These are phyloP conservation scores for Fusarium sterilihyphosum DNA, from an alignment of 2,329 filamentous ascomycete species.

Conservation along the genomic window DNA sequence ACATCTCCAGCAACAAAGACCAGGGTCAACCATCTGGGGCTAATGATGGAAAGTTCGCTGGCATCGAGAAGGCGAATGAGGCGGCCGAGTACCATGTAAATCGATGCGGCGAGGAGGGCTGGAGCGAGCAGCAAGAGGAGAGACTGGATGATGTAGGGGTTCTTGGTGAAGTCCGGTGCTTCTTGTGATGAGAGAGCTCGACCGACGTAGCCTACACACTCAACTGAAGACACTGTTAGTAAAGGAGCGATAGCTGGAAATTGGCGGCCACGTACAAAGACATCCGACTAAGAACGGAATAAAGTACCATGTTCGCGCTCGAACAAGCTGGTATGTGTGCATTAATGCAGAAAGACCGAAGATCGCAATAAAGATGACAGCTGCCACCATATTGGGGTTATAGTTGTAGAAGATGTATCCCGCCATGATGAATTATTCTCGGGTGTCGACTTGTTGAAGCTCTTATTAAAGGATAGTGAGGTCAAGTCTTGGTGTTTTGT, in stretches of 20 bases:
- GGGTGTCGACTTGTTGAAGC: background rate
- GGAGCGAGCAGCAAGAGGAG: constrained; percentile 52
- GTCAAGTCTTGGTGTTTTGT: background rate
- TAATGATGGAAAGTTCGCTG: constrained; percentile 53
- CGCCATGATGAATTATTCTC: constrained; percentile 22
- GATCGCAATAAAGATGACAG: constrained; percentile 54
- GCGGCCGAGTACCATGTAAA: constrained; percentile 59
- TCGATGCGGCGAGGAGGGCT: constrained; percentile 55
- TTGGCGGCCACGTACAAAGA: constrained; percentile 51
- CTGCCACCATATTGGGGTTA: constrained; percentile 55
- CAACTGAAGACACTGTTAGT: constrained; percentile 32
- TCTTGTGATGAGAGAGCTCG: constrained; percentile 57
- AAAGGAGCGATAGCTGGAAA: too few relatives aligned
- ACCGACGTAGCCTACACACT: constrained; percentile 55
- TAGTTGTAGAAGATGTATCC: constrained; percentile 56
- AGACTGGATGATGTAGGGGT: constrained; percentile 53
- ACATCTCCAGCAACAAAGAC: constrained; percentile 62
- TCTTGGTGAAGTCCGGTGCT: constrained; percentile 49
- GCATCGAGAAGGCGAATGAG: constrained; percentile 53
- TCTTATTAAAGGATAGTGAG: background rate
- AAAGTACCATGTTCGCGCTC: constrained; percentile 61
- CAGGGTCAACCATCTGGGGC: constrained; percentile 57
- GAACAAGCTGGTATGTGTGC: constrained; percentile 53
- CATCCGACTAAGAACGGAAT: constrained; percentile 64
- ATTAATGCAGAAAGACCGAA: constrained; percentile 51